Evolutionary conservation across 208 protist species (phyloP).

Genomic region (Wallacemonas collosoma): DNA sequence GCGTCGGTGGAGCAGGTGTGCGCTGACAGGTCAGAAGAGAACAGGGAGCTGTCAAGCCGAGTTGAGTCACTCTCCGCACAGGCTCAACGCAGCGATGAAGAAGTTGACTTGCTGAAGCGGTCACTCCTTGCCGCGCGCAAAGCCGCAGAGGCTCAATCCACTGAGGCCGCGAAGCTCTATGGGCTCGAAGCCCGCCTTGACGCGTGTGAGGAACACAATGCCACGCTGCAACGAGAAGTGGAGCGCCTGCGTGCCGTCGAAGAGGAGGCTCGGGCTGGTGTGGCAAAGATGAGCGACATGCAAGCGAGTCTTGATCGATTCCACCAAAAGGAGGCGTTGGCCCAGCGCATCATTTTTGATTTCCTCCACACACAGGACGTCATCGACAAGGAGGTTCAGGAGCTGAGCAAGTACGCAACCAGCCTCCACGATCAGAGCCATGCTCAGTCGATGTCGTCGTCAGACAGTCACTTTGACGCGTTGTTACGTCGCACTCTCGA

Average conservation of each 20-base stretch:
- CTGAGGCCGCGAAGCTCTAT: slow-evolving; percentile 47
- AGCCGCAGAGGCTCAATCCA: slow-evolving; percentile 46
- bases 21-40: slow-evolving; percentile 29
- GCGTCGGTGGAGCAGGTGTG: slow-evolving; percentile 16
- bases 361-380: slow-evolving; percentile 40
- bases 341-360: slow-evolving; percentile 24
- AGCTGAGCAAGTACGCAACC: slow-evolving; percentile 12
- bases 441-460: neutral
- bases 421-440: neutral
- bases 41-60: slow-evolving; percentile 25
- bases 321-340: slow-evolving; percentile 32
- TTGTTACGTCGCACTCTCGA: neutral
- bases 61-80: slow-evolving; percentile 20
- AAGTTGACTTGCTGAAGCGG: slow-evolving; percentile 36
- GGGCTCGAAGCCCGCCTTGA: slow-evolving; percentile 61
- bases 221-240: slow-evolving; percentile 22
- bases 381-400: slow-evolving; percentile 27
- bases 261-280: neutral
- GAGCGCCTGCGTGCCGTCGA: slow-evolving; percentile 13
- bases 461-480: neutral
- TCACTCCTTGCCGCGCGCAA: slow-evolving; percentile 46
- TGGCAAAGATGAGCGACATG: slow-evolving; percentile 12
- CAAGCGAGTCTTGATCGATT: slow-evolving; percentile 16
- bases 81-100: slow-evolving; percentile 38
- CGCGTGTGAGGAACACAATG: slow-evolving; percentile 31